Evolutionary conservation across 371 early-diverging fungal genomes (phyloP), one percentile per base, ranked within the genome.

Genomic region (Mortierella sp.): DNA sequence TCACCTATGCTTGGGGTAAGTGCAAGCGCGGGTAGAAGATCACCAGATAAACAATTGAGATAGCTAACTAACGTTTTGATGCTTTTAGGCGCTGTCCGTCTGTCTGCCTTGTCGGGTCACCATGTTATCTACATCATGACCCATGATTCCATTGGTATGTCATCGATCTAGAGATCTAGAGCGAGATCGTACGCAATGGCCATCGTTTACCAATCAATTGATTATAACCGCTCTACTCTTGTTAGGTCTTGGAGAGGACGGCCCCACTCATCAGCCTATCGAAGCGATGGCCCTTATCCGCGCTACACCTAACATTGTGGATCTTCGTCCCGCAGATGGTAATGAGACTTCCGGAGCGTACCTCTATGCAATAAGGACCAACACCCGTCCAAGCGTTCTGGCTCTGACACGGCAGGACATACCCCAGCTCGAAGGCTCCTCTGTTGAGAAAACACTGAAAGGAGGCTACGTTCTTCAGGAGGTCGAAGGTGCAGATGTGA

Each of bases 201-300:
- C n/a, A n/a, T n/a, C n/a, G n/a, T n/a, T n/a, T n/a, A n/a, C n/a
- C n/a, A n/a, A n/a, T 39, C 39, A 10, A 39, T 39, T 39, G 14
- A 14, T 7, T 39, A 91, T 45, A 54, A 8, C 39, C 14, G n/a
- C n/a, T n/a, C 13, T 27, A 18, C 45, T 21, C 14, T 23, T 43
- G 9, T 3, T 56, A 65, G 59, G 70, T 52, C 66, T 67, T 30
- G 94, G 94, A 78, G 99, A 99, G 83, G 99, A 99, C 82, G 99
- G 99, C 6, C 99, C 99, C 30, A 99, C 99, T 47, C 99, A 99
- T 85, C 99, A 99, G 82, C 99, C 99, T 8, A 93, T 99, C 54
- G 99, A 99, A 83, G 96, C 96, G n/a, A 78, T 99, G 71, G 90
- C 98, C 43, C 83, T 90, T 74, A 84, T 97, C 27, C 93, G 99